These are phyloP conservation scores for Ophiostoma ips DNA, from an alignment of 2,329 filamentous ascomycete genomes.

Conservation along the genomic window DNA sequence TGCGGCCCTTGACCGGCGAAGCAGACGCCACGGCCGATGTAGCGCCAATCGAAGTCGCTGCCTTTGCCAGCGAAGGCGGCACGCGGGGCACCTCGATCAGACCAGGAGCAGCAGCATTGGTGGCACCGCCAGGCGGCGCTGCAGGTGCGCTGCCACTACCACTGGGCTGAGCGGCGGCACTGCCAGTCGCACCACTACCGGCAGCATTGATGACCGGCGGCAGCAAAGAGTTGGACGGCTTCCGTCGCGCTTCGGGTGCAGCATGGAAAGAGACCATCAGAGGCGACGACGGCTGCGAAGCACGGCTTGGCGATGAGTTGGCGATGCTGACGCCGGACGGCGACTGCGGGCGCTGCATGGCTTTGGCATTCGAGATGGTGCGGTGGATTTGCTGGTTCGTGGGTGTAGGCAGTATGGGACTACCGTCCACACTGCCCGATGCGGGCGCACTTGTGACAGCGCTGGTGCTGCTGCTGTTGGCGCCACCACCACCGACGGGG, in stretches of 20 bases:
- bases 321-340: constrained; percentile 67
- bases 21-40: neutral
- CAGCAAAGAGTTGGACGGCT: constrained; percentile 77
- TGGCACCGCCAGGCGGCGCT: too few relatives aligned
- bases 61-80: constrained; percentile 45
- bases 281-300: constrained; percentile 68
- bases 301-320: constrained; percentile 76
- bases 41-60: constrained; percentile 40
- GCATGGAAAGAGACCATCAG: constrained; percentile 95
- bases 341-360: constrained; percentile 65
- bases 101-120: neutral
- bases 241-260: constrained; percentile 64
- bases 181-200: constrained; percentile 20
- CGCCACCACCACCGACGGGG: constrained; percentile 23
- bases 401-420: constrained; percentile 55
- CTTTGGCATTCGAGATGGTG: constrained; percentile 71
- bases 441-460: constrained; percentile 30
- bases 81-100: constrained; percentile 59
- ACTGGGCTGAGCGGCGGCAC: too few relatives aligned
- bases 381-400: constrained; percentile 53
- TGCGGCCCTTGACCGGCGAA: constrained; percentile 40
- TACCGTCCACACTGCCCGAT: constrained; percentile 66
- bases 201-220: constrained; percentile 53
- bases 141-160: too few relatives aligned
- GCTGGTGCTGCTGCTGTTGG: neutral